These are phyloP conservation scores for Antitrichia curtipendula DNA, from an alignment of 225 moss, liverwort and hornwort species.

Conservation along the genomic window DNA sequence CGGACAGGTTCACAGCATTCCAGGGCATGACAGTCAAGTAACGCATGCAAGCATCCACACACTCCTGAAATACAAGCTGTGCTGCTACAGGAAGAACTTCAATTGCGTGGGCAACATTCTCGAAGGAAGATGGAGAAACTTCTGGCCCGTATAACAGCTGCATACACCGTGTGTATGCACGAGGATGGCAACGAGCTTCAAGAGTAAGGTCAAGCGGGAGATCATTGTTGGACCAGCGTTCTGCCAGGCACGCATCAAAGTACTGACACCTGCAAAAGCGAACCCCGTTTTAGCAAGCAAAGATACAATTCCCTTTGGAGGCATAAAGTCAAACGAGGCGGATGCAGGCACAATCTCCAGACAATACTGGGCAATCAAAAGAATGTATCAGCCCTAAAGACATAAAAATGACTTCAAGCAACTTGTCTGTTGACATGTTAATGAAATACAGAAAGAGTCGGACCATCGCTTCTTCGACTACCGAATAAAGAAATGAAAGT, in stretches of 20 bases:
- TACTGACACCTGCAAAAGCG: constrained; percentile 20
- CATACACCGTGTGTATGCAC: constrained; percentile 32
- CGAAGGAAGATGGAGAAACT: constrained; percentile 28
- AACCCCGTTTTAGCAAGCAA: neutral
- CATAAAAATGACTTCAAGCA: neutral
- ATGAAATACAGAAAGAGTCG: neutral
- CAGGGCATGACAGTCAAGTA: constrained; percentile 43
- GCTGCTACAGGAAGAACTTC: constrained; percentile 37
- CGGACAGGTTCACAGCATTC: constrained; percentile 14
- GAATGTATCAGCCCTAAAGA: neutral
- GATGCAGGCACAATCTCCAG: neutral
- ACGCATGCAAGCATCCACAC: constrained; percentile 42
- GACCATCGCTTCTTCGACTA: neutral
- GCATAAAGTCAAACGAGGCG: neutral
- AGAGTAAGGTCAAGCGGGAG: constrained; percentile 32
- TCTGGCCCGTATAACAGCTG: constrained; percentile 22
- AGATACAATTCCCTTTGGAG: neutral
- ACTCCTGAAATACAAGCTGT: constrained; percentile 31
- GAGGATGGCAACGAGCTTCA: constrained; percentile 27
- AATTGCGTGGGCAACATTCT: constrained; percentile 32
- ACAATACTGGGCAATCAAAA: neutral
- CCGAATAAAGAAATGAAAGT: neutral
- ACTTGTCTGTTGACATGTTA: neutral
- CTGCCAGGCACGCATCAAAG: constrained; percentile 32
- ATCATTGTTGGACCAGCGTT: constrained; percentile 32